phyloP scores from a whole-genome alignment of 345 rosid species.

The Excoecaria cochinchinensis region DNA sequence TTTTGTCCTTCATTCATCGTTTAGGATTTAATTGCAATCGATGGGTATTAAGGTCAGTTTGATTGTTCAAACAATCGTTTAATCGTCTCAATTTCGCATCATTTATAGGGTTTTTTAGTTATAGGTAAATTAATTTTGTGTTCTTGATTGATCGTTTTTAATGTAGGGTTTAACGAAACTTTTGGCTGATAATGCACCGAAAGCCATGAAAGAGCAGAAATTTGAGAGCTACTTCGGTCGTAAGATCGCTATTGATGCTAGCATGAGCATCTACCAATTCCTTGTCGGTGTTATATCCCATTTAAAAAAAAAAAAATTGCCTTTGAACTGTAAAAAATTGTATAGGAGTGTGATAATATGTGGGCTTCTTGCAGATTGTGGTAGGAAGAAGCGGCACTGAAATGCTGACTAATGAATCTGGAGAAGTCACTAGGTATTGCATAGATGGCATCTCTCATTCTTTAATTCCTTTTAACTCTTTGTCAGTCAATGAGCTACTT shows the following conservation, averaged over 20 bases:
- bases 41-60: slow-evolving; percentile 21
- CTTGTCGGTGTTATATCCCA: slow-evolving; percentile 45
- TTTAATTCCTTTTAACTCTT: too few species aligned
- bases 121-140: not conserved
- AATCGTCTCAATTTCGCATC: not conserved
- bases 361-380: slow-evolving; percentile 57
- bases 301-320: not conserved
- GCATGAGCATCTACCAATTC: slow-evolving; percentile 99
- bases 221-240: slow-evolving; percentile 92
- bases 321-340: not conserved
- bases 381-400: slow-evolving; percentile 91
- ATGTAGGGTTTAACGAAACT: slow-evolving; percentile 92
- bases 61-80: not conserved
- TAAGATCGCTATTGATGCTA: slow-evolving; percentile 89
- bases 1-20: not conserved
- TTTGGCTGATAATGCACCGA: slow-evolving; percentile 90
- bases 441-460: not conserved
- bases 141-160: not conserved
- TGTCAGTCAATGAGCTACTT: not conserved
- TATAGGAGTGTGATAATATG: not conserved
- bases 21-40: not conserved
- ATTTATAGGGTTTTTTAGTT: not conserved
- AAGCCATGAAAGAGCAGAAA: slow-evolving; percentile 87
- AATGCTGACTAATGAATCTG: slow-evolving; percentile 91
- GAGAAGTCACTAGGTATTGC: slow-evolving; percentile 86